Evolutionary conservation across 2,329 filamentous ascomycete species (phyloP).

Genomic region (Cercospora brassicicola): DNA sequence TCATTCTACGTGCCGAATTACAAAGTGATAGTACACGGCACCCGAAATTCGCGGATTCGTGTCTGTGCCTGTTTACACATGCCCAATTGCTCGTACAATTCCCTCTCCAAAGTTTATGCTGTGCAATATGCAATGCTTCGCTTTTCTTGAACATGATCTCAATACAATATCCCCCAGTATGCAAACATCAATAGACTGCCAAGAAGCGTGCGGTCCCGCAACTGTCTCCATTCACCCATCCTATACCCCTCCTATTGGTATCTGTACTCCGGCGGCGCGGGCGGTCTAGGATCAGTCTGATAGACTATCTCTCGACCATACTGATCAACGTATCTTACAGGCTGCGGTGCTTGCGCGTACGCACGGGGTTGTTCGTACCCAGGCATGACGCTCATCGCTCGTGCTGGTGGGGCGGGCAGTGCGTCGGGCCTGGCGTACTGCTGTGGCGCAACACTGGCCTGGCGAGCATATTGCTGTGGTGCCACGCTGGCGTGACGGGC

Average conservation of each 20-base stretch:
- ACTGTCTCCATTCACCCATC: neutral
- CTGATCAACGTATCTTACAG: conserved; percentile 46
- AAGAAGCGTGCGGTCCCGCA: neutral
- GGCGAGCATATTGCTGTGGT: conserved; percentile 43
- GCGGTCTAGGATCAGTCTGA: conserved; percentile 30
- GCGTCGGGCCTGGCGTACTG: conserved; percentile 36
- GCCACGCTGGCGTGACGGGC: conserved; percentile 42
- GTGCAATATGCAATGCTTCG: neutral
- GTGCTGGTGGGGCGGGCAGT: conserved; percentile 28
- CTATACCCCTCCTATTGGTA: conserved; percentile 26
- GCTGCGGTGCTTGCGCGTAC: conserved; percentile 22
- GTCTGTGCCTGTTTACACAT: neutral
- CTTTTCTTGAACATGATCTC: neutral
- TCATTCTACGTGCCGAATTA: neutral
- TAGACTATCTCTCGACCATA: conserved; percentile 37
- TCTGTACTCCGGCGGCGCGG: conserved; percentile 29
- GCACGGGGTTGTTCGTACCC: conserved; percentile 31
- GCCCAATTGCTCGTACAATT: neutral
- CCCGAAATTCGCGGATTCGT: neutral
- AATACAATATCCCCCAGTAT: neutral
- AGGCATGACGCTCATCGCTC: conserved; percentile 45
- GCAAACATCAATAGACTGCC: neutral
- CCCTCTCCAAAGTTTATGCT: neutral
- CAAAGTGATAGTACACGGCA: neutral
- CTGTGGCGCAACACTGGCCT: conserved; percentile 47